Evolutionary conservation across 768 basidiomycete genomes (phyloP), one percentile per base, ranked within the genome.

Genomic region (Plicaturopsis crispa): DNA sequence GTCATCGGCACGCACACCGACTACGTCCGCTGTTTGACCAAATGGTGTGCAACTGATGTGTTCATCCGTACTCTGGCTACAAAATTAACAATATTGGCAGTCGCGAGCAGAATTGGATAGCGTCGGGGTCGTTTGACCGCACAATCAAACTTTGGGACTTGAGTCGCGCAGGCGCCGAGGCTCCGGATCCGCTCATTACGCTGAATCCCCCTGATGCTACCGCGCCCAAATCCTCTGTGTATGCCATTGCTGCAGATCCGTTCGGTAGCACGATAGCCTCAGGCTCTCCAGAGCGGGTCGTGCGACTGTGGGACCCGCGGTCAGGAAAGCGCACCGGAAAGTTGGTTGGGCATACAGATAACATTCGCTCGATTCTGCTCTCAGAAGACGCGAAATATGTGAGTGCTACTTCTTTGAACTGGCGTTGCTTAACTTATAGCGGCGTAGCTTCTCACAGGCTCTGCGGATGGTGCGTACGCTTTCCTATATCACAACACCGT

Each of bases 81-180:
- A 33, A 47, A 58, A 49, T 33, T 33, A 20, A 33, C 41, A 38
- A 38, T 33, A 32, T 18, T 13, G 33, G 14, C 47, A 88, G 85
- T 51, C 81, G 79, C 23, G 79, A 84, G 42, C 80, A 84, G 53
- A 76, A 78, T 36, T 94, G 90, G 88, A 70, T 94, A 31, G 87
- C 89, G 4, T 91, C 88, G 4, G 94, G 92, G 5, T 94, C 92
- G 0, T 90, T 98, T 48, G 96, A 99, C 64, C 73, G 89, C 6
- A 87, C 84, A 1, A 81, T 99, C 57, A 92, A 91, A 53, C 69
- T 97, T 2, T 99, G 96, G 94, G 94, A 98, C 52, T 68, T 93
- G 14, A 65, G 62, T 13, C 65, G 74, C 24, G 58, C 62, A 1
- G 41, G 55, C 47, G 47, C 60, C 4, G 17, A 43, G 4, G 45